Evolutionary conservation across 805 yeast genomes (phyloP), one percentile per base, ranked within the genome.

Genomic region (Priceomyces medius): DNA sequence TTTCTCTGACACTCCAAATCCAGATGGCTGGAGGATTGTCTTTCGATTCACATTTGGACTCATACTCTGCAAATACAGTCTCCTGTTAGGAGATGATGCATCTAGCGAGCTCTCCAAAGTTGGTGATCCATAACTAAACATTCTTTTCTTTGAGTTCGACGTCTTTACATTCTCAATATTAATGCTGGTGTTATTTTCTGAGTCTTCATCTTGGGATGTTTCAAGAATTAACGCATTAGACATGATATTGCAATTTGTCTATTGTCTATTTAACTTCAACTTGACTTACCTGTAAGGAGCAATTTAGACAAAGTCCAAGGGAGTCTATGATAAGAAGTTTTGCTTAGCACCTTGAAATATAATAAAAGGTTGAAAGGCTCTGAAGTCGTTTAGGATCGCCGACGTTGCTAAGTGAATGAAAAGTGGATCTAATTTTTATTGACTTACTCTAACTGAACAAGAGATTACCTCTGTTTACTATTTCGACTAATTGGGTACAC

Each of bases 41-140:
- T 51, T 55, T 18, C 56, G 50, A 10, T 59, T 31, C 9, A 64
- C 67, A 42, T 66, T 66, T 28, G 71, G 70, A 47, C 68, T 63
- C 66, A 66, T 61, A 41, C 49, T 58, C 38, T 60, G 66, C 34
- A 66, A 50, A 38, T 55, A 55, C 18, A 53, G 46, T 39, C 70
- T 44, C 45, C 59, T 63, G 19, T 48, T 46, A 13, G 64, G 57
- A 9, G 60, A 54, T 12, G 45, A 24, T 21, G 20, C 37, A 39
- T 19, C 33, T 18, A 26, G 14, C 16, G 35, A 37, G 17, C 3
- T 31, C 14, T 37, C 37, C 19, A 18, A 35, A 10, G 18, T 7
- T 3, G 43, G 44, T 7, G 46, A 35, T 16, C 18, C 35, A 20
- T 35, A 27, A 20, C 17, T 16, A 7, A 32, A 20, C 16, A 31